Evolutionary conservation across 805 yeast genomes (phyloP).

Genomic region (Kuraishia cidri): DNA sequence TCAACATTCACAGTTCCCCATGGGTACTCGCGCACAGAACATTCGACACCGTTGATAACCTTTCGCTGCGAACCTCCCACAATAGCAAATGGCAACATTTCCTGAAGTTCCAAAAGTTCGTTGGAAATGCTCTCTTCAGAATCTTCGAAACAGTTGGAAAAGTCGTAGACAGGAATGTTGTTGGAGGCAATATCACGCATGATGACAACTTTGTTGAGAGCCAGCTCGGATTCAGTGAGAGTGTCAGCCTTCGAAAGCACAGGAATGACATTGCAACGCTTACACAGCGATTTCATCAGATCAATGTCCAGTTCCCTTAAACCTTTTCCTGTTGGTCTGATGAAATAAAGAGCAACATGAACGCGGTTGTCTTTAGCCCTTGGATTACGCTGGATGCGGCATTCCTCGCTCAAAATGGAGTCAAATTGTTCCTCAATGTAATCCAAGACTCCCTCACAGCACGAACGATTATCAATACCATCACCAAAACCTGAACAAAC

Average conservation of each 20-base stretch:
- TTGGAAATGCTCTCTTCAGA: neutral
- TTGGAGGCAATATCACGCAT: slow-evolving; percentile 27
- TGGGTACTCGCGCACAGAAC: slow-evolving; percentile 74
- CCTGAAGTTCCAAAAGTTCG: slow-evolving; percentile 8
- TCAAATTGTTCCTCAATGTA: slow-evolving; percentile 73
- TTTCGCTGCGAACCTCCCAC: slow-evolving; percentile 77
- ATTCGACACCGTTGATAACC: slow-evolving; percentile 57
- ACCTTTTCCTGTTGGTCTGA: slow-evolving; percentile 62
- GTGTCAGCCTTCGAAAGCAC: slow-evolving; percentile 76
- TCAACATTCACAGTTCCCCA: slow-evolving; percentile 85
- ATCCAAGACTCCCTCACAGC: slow-evolving; percentile 52
- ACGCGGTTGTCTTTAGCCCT: slow-evolving; percentile 55
- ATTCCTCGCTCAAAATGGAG: slow-evolving; percentile 65
- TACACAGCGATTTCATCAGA: slow-evolving; percentile 57
- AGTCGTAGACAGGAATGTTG: slow-evolving; percentile 17
- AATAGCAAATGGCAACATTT: slow-evolving; percentile 75
- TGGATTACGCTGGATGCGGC: slow-evolving; percentile 38
- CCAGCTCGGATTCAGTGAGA: slow-evolving; percentile 43
- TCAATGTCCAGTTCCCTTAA: slow-evolving; percentile 62
- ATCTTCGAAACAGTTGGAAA: slow-evolving; percentile 15
- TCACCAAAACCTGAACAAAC: slow-evolving; percentile 71
- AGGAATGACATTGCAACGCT: slow-evolving; percentile 74
- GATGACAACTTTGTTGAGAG: slow-evolving; percentile 33
- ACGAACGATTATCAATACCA: slow-evolving; percentile 49
- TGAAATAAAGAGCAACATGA: slow-evolving; percentile 79